phyloP scores from a whole-genome alignment of 208 protist species.

The Blastocrithidia nonstop region DNA sequence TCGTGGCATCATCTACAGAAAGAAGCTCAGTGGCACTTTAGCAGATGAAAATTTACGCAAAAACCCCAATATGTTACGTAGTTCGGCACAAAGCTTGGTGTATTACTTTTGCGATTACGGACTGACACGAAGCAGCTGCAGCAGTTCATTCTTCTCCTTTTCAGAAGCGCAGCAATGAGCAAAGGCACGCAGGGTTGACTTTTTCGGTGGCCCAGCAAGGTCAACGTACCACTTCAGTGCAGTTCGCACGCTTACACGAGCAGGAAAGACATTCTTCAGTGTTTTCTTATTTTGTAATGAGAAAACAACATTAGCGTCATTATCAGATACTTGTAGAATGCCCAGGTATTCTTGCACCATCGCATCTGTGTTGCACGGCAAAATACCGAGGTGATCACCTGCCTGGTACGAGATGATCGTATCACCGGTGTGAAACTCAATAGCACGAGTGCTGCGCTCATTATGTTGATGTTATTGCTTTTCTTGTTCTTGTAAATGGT shows the following conservation, averaged over 20 bases:
- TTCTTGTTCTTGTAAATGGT: not conserved
- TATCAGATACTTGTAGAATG: slow-evolving; percentile 29
- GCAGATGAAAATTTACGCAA: slow-evolving; percentile 66
- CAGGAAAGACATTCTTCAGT: slow-evolving; percentile 77
- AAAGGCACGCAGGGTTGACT: slow-evolving; percentile 83
- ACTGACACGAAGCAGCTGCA: slow-evolving; percentile 51
- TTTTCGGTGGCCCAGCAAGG: slow-evolving; percentile 66
- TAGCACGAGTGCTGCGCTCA: slow-evolving; percentile 57
- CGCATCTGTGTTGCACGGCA: slow-evolving; percentile 76
- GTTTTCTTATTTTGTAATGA: slow-evolving; percentile 76
- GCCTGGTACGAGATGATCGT: slow-evolving; percentile 86
- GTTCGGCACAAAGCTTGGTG: slow-evolving; percentile 39
- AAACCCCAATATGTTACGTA: slow-evolving; percentile 68
- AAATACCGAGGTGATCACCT: slow-evolving; percentile 91
- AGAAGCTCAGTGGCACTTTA: slow-evolving; percentile 62
- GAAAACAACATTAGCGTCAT: slow-evolving; percentile 55
- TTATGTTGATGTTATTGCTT: not conserved
- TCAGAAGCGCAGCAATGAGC: slow-evolving; percentile 67
- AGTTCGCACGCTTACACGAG: slow-evolving; percentile 52
- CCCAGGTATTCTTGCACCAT: slow-evolving; percentile 70
- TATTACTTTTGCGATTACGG: slow-evolving; percentile 60
- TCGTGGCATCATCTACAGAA: slow-evolving; percentile 88
- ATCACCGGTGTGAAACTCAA: slow-evolving; percentile 74
- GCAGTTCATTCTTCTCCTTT: slow-evolving; percentile 55
- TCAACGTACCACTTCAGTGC: slow-evolving; percentile 88